Evolutionary conservation across 176 grass and related monocot species (phyloP).

Genomic region (Tillandsia leiboldiana): DNA sequence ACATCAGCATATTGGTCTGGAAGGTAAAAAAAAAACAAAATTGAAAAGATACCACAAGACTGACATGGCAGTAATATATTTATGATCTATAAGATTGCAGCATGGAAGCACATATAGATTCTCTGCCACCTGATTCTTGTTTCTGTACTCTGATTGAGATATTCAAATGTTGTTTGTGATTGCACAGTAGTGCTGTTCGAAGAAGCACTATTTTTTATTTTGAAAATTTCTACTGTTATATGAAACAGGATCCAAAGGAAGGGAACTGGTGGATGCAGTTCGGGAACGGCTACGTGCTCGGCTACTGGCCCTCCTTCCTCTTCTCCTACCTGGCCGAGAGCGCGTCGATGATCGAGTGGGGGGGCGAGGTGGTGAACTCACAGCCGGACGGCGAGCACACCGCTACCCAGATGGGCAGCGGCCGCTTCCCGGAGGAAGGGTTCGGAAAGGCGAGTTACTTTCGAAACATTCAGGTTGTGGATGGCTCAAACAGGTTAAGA

Average conservation of each 20-base stretch:
- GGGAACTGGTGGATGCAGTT: conserved; percentile 84
- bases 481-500: conserved; percentile 60
- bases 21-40: conserved; percentile 31
- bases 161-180: too few species aligned
- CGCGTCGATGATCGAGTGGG: conserved; percentile 86
- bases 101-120: background rate
- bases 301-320: conserved; percentile 81
- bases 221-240: background rate
- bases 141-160: too few species aligned
- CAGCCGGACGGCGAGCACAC: conserved; percentile 69
- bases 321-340: conserved; percentile 73
- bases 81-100: background rate
- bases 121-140: too few species aligned
- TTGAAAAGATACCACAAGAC: too few species aligned
- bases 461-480: conserved; percentile 77
- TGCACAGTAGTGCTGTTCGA: too few species aligned
- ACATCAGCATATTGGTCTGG: conserved; percentile 72
- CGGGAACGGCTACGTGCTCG: conserved; percentile 44
- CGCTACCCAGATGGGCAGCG: conserved; percentile 69
- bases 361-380: conserved; percentile 71
- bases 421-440: conserved; percentile 73
- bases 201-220: background rate
- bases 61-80: background rate
- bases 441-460: conserved; percentile 85
- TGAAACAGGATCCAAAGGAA: conserved; percentile 60